Evolutionary conservation across 768 basidiomycete species (phyloP), one percentile per base, ranked within the genome.

Genomic region (Boletus pseudopeckii): DNA sequence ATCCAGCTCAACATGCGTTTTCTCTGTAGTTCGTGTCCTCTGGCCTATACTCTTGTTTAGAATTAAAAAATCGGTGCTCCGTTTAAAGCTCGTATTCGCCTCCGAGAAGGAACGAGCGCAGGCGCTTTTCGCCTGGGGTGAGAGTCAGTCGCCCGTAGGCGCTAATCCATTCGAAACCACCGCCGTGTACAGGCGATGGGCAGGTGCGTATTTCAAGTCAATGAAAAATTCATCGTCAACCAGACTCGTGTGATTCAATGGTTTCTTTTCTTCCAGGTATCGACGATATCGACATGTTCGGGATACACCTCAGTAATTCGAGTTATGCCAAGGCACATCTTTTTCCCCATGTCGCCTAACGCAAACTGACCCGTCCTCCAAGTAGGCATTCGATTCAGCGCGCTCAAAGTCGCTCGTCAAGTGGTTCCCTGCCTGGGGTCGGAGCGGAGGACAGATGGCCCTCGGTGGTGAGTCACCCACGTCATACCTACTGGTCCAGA

Each of bases 271-370:
- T 14, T 46, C n/a, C 50, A 87, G 86, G 77, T 52, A 59, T 84
- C 7, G 88, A 91, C 57, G 90, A 91, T 41, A 77, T 79, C 40
- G 90, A 92, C 48, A 20, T 57, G 45, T 69, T 68, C 84, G 84
- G 61, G 82, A 88, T 63, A 65, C 90, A 92, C 63, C 74, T 92
- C 53, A 90, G 87, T 66, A 92, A 92, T 63, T 90, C 89, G 0
- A 85, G 82, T 48, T 92, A 92, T 57, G 80, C 86, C 5, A 90
- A 89, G 76, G 86, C 81, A 52, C 15, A 72, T 60, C 18, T 15
- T 40, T 18, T 26, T 15, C 26, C 17, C 18, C 10, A 32, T 11
- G 6, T 32, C 10, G 0, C 17, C 1, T 0, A 4, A 10, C 18
- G 6, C 2, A 2, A 45, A 2, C 22, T 52, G 9, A 53, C 34